Evolutionary conservation across 2,329 filamentous ascomycete genomes (phyloP), one percentile per base, ranked within the genome.

Genomic region (Penicillium vulpinum): DNA sequence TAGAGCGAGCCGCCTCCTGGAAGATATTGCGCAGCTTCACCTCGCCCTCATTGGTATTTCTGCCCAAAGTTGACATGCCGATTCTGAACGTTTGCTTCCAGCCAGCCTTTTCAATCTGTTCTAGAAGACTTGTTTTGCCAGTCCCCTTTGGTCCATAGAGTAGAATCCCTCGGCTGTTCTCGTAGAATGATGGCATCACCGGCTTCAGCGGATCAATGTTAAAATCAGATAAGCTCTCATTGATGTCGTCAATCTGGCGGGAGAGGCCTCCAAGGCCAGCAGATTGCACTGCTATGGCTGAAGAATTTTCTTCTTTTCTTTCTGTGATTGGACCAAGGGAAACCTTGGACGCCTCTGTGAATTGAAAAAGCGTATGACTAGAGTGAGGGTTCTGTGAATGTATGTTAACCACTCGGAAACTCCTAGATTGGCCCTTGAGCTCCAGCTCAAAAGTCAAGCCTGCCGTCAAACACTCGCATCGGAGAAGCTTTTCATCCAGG

Each of bases 61-160:
- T 67, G 28, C 68, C 65, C 11, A 75, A 59, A 10, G 68, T 65
- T 7, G 74, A 72, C 22, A 69, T 70, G 16, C 71, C 70, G 47
- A 75, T 65, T 50, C 62, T 82, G 62, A 89, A 82, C 1, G 92
- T 85, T 39, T 83, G 84, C 22, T 84, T 85, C 90, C 91, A 96
- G 56, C 81, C 82, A 0, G 86, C 84, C 7, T 79, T 81, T 9
- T 86, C 83, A 21, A 97, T 80, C 31, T 84, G 83, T 16, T 88
- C 73, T 1, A 97, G 77, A 0, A 97, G 78, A 61, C 89, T 81
- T 0, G 86, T 88, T 76, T 97, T 97, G 24, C 93, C 93, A 0
- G 90, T 95, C 11, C 93, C 92, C 60, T 85, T 85, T 18, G 90
- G 87, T 15, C 93, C 93, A 70, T 95, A 88, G 5, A 97, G 79